phyloP scores from a whole-genome alignment of 345 rosid species.

The Diplotaxis tenuifolia region DNA sequence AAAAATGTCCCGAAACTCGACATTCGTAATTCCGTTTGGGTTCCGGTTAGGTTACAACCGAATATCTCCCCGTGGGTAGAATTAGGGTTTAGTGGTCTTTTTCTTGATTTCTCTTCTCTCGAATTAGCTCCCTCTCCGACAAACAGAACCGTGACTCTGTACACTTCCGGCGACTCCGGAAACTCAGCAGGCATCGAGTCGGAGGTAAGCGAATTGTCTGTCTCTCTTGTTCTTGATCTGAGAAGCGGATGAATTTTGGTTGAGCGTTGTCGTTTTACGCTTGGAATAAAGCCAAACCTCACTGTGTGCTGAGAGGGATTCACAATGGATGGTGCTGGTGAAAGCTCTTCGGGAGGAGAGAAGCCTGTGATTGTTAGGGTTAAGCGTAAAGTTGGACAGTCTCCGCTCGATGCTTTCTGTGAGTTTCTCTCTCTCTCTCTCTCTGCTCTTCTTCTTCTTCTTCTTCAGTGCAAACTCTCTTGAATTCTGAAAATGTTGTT shows the following conservation, averaged over 20 bases:
- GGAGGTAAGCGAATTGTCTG: neutral
- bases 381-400: conserved; percentile 55
- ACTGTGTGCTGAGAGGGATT: neutral
- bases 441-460: no score
- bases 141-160: neutral
- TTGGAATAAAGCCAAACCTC: neutral
- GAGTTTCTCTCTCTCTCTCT: conserved; percentile 24
- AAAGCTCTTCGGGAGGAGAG: conserved; percentile 42
- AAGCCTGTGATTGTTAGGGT: conserved; percentile 68
- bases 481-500: neutral
- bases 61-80: neutral
- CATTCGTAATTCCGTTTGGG: neutral
- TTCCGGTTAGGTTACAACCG: neutral
- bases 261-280: neutral
- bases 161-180: neutral
- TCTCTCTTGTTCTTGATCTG: neutral
- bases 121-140: neutral
- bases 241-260: neutral
- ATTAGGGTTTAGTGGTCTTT: neutral
- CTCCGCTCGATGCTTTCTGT: conserved; percentile 61
- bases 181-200: neutral
- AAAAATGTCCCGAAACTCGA: neutral
- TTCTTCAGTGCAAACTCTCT: neutral
- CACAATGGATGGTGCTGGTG: conserved; percentile 43
- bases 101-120: neutral